These are phyloP conservation scores for Raphanus raphanistrum DNA, from an alignment of 345 rosid genomes.

Conservation along the genomic window DNA sequence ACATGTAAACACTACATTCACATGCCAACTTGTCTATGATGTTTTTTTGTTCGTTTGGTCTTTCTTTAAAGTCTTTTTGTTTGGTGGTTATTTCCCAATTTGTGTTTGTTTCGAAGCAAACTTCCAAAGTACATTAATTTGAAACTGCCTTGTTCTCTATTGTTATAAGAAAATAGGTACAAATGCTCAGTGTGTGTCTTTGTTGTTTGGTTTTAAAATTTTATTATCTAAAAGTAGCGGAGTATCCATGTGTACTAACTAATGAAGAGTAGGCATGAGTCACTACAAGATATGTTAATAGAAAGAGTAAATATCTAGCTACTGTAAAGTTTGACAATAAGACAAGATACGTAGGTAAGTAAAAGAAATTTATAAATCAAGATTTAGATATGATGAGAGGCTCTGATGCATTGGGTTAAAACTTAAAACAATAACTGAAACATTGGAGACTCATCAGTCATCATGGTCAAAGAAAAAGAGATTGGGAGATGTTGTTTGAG, in stretches of 20 bases:
- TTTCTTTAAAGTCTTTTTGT: not conserved
- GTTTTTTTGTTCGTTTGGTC: not conserved
- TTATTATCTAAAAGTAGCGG: not conserved
- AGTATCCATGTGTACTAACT: not conserved
- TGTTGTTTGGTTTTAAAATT: not conserved
- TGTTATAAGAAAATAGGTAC: not conserved
- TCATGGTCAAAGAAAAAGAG: not conserved
- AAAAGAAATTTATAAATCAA: not conserved
- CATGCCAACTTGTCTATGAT: conserved; percentile 8
- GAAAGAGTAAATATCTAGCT: not conserved
- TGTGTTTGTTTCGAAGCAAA: conserved; percentile 7
- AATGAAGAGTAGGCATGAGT: not conserved
- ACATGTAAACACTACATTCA: conserved; percentile 5
- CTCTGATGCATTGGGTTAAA: not conserved
- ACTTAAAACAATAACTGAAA: not conserved
- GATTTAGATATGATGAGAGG: not conserved
- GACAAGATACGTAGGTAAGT: not conserved
- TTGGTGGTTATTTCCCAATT: not conserved
- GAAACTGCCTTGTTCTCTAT: not conserved
- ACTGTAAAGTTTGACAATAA: not conserved
- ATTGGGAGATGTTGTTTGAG: not conserved
- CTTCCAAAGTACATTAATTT: not conserved
- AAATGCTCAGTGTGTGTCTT: not conserved
- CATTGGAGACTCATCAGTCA: not conserved
- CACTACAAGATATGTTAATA: not conserved